Evolutionary conservation across 139 green algal species (phyloP), one percentile per base, ranked within the genome.

Genomic region (Micractinium conductrix): DNA sequence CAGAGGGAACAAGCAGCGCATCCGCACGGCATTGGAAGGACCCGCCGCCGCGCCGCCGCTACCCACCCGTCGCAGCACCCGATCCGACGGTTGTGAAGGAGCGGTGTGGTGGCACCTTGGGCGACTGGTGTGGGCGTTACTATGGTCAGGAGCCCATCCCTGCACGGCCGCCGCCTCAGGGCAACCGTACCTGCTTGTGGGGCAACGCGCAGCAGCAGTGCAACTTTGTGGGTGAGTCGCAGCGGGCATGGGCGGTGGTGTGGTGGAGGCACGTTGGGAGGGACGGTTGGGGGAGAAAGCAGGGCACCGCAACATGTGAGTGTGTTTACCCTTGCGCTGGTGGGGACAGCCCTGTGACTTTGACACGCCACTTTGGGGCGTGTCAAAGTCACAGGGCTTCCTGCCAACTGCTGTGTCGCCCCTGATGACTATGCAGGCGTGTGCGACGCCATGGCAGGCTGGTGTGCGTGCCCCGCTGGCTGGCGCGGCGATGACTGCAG

Each of bases 401-500:
- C 50, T 60, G 14, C 17, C 14, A 60, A 60, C 50, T 17, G 14
- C 14, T 14, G 48, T 58, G 48, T 14, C 48, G 48, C 48, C 48
- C 50, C 50, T 60, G 14, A 14, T 60, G 14, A 45, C 14, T 9
- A n/a, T 28, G 37, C 69, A 75, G 69, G 58, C 38, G 78, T 74
- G 28, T 68, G 76, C 65, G 83, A 60, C 30, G 26, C 3, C 24
- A 48, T 33, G 48, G 38, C 53, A 50, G 48, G 84, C 8, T 79
- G 53, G 24, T 65, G 38, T 22, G 62, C 14, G 22, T 76, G 60
- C 62, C 71, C 70, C 37, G 42, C 79, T 8, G 92, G 92, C n/a
- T 93, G 90, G 79, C 84, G 86, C 4, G 92, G 92, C 0, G 50
- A 70, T 3, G 86, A 87, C 65, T 95, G 92, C 79, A 74, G 22